Conservation (phyloP, 192 early-diverging fungal species). For the Mortierella antarctica region DNA sequence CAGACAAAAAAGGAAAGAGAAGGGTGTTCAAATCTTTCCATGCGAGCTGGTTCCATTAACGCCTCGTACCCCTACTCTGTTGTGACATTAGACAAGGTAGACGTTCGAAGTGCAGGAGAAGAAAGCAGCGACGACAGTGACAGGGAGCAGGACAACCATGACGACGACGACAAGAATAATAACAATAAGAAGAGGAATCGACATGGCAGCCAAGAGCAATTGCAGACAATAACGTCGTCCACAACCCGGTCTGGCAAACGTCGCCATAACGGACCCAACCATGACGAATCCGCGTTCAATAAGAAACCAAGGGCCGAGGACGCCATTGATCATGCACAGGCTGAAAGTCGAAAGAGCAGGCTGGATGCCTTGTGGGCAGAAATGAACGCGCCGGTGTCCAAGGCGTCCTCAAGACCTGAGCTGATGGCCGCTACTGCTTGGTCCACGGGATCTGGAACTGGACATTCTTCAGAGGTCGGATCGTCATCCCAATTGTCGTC, state of each 20-base stretch:
- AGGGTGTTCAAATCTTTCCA: too few relatives aligned
- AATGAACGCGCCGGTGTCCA: slow-evolving; percentile 54
- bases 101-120: slow-evolving; percentile 29
- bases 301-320: slow-evolving; percentile 12
- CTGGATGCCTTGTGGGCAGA: slow-evolving; percentile 69
- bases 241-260: slow-evolving; percentile 38
- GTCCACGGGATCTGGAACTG: neutral
- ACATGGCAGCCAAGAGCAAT: too few relatives aligned
- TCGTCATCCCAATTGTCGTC: neutral
- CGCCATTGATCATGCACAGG: slow-evolving; percentile 16
- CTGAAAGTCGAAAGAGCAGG: slow-evolving; percentile 27
- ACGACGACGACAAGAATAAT: neutral
- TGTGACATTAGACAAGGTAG: slow-evolving; percentile 16
- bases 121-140: slow-evolving; percentile 33
- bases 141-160: slow-evolving; percentile 4
- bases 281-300: neutral
- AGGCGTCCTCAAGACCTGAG: neutral
- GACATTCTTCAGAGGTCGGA: too few relatives aligned
- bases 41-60: neutral
- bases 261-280: neutral
- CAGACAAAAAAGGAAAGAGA: neutral
- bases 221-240: neutral
- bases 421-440: neutral
- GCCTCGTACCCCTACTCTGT: neutral
- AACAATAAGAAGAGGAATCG: too few relatives aligned